Percentiles rank a stretch among this genome's conserved stretches.
phyloP scores from a whole-genome alignment of 2,329 filamentous ascomycete species.

The Bimuria novae-zelandiae region DNA sequence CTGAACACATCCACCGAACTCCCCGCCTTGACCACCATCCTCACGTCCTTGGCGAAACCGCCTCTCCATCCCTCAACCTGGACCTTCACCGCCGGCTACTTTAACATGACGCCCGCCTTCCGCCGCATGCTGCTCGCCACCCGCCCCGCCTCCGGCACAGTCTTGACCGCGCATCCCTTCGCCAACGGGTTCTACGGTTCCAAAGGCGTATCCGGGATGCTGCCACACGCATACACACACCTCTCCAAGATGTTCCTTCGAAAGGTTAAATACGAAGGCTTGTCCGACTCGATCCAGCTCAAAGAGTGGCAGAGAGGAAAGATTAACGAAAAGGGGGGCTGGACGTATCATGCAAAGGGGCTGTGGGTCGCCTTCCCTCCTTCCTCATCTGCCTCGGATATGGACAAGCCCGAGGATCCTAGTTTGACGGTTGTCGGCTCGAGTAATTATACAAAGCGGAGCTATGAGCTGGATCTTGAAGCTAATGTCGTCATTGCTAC shows the following conservation, averaged over 20 bases:
- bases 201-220: conserved; percentile 82
- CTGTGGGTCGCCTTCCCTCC: conserved; percentile 80
- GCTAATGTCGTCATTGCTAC: conserved; percentile 87
- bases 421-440: conserved; percentile 85
- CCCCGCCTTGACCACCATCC: conserved; percentile 75
- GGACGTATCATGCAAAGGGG: conserved; percentile 98
- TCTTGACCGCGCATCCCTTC: conserved; percentile 89
- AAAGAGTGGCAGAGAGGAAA: conserved; percentile 88
- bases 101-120: conserved; percentile 89
- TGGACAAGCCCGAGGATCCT: conserved; percentile 64
- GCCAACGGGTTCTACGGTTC: conserved; percentile 96
- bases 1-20: conserved; percentile 88
- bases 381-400: conserved; percentile 45
- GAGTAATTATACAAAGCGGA: conserved; percentile 94
- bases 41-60: conserved; percentile 70
- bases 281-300: conserved; percentile 66
- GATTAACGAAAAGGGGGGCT: conserved; percentile 79
- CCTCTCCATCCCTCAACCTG: conserved; percentile 73
- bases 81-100: conserved; percentile 98
- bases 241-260: conserved; percentile 82
- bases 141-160: conserved; percentile 70
- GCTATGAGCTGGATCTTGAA: conserved; percentile 90
- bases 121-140: conserved; percentile 79
- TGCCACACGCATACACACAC: conserved; percentile 90
- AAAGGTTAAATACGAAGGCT: conserved; percentile 58